phyloP scores from a whole-genome alignment of 306 rosid genomes.

The Morella rubra region DNA sequence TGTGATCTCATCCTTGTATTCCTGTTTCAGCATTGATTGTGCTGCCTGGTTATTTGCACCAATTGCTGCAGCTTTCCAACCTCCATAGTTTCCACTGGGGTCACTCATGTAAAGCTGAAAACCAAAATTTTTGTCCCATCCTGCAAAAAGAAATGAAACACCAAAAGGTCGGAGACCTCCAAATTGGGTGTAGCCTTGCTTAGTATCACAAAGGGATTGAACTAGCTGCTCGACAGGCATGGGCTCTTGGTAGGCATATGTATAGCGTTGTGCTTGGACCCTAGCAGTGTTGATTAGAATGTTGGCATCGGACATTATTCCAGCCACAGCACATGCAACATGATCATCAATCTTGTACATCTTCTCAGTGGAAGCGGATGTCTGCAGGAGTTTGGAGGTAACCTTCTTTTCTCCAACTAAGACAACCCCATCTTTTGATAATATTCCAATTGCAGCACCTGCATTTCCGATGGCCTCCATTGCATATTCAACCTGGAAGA shows the following conservation, averaged over 20 bases:
- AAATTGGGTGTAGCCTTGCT: conserved; percentile 1
- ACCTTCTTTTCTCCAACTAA: conserved; percentile 3
- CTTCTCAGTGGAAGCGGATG: background rate
- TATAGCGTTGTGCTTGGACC: background rate
- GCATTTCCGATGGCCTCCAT: conserved; percentile 9
- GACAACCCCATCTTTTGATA: conserved; percentile 1
- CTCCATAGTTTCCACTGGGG: conserved; percentile 7
- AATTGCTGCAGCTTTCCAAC: conserved; percentile 6
- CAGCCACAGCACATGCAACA: conserved; percentile 4
- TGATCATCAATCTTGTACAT: conserved; percentile 5
- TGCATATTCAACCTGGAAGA: conserved; percentile 3
- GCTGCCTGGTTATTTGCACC: conserved; percentile 4
- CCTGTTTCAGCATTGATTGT: conserved; percentile 2
- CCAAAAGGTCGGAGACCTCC: conserved; percentile 5
- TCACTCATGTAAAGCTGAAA: conserved; percentile 7
- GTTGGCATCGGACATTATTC: background rate
- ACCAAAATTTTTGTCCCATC: background rate
- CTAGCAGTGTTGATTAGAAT: conserved; percentile 2
- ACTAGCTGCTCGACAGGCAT: conserved; percentile 3
- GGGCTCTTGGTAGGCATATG: background rate
- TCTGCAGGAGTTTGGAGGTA: conserved; percentile 1
- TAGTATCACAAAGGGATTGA: conserved; percentile 1
- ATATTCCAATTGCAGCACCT: background rate
- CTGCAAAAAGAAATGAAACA: conserved; percentile 2
- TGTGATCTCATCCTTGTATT: conserved; percentile 4